Conservation (phyloP, 129 eudicot genomes). For the Flaveria linearis region DNA sequence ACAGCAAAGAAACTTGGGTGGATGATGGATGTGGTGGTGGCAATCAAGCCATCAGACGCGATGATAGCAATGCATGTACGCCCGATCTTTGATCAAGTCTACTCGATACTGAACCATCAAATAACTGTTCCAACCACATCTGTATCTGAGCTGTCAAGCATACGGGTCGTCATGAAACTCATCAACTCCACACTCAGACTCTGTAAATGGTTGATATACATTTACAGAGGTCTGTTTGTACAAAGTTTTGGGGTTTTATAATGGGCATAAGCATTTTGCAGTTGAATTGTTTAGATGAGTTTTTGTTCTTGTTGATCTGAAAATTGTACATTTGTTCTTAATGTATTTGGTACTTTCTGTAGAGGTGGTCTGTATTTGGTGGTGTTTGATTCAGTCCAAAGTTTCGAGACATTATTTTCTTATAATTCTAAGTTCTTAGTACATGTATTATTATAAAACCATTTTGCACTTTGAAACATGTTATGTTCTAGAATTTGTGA, state of each 20-base stretch:
- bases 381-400: slow-evolving; percentile 33
- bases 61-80: slow-evolving; percentile 82
- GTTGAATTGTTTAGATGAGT: slow-evolving; percentile 14
- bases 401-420: slow-evolving; percentile 25
- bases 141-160: slow-evolving; percentile 60
- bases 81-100: slow-evolving; percentile 94
- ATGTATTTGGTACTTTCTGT: slow-evolving; percentile 11
- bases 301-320: slow-evolving; percentile 17
- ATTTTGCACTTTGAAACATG: too few relatives aligned
- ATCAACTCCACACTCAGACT: slow-evolving; percentile 80
- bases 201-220: slow-evolving; percentile 44
- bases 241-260: slow-evolving; percentile 39
- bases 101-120: slow-evolving; percentile 78
- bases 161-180: slow-evolving; percentile 72
- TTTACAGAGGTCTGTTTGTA: slow-evolving; percentile 40
- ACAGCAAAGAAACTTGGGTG: slow-evolving; percentile 66
- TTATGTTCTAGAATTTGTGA: too few relatives aligned
- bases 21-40: slow-evolving; percentile 86
- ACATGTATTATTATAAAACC: too few relatives aligned
- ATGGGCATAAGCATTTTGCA: slow-evolving; percentile 16
- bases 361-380: slow-evolving; percentile 35
- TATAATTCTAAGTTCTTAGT: neutral
- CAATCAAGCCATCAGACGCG: slow-evolving; percentile 73
- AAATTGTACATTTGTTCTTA: slow-evolving; percentile 38
- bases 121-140: slow-evolving; percentile 59